These are phyloP conservation scores for Yamadazyma membranifaciens DNA, from an alignment of 1,139 yeast species.

Conservation along the genomic window DNA sequence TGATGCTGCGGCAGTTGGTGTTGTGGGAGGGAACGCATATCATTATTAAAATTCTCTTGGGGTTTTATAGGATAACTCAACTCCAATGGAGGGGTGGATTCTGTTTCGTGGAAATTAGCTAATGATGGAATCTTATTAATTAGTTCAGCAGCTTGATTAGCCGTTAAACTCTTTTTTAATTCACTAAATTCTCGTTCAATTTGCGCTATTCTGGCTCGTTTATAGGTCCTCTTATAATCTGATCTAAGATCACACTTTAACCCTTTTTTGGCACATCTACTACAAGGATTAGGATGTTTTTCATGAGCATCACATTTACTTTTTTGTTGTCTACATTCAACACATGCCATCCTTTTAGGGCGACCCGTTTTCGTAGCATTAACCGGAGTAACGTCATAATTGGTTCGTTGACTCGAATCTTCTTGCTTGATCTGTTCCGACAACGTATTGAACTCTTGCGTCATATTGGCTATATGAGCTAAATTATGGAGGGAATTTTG, in stretches of 20 bases:
- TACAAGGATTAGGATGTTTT: slow-evolving; percentile 75
- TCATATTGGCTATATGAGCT: slow-evolving; percentile 47
- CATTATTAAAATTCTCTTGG: neutral
- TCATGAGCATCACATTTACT: slow-evolving; percentile 84
- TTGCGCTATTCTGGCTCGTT: slow-evolving; percentile 80
- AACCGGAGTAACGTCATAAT: neutral
- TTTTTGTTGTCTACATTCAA: slow-evolving; percentile 94
- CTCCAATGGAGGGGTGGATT: slow-evolving; percentile 5
- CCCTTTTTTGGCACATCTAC: slow-evolving; percentile 71
- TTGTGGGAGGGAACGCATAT: slow-evolving; percentile 4
- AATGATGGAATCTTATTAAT: slow-evolving; percentile 33
- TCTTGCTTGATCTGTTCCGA: slow-evolving; percentile 25
- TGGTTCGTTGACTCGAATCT: slow-evolving; percentile 2
- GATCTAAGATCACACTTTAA: slow-evolving; percentile 70
- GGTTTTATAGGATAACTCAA: slow-evolving; percentile 1
- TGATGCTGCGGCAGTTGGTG: no score
- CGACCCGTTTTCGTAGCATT: slow-evolving; percentile 20
- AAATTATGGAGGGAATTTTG: slow-evolving; percentile 36
- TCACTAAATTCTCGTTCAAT: slow-evolving; percentile 78
- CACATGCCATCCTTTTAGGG: slow-evolving; percentile 78
- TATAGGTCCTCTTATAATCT: slow-evolving; percentile 85
- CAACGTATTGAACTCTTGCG: slow-evolving; percentile 38
- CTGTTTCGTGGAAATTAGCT: slow-evolving; percentile 9
- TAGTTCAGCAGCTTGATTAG: slow-evolving; percentile 49
- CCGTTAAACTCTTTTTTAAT: slow-evolving; percentile 57